Evolutionary conservation across 169 alveolate genomes (phyloP), one percentile per base, ranked within the genome.

Genomic region (Plasmodium reichenowi): DNA sequence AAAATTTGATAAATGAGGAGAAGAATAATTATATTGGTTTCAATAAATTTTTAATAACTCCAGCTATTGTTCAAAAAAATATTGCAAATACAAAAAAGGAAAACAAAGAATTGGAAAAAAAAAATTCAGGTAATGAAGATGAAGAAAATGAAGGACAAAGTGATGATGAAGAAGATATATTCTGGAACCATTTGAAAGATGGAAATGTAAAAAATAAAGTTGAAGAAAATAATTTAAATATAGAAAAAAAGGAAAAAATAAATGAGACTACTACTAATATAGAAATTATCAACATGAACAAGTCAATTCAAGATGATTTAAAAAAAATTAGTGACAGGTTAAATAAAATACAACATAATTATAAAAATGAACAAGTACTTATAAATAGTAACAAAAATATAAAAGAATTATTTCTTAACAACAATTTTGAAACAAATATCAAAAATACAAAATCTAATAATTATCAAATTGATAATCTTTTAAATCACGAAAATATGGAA

Each of bases 21-120:
- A 86, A 70, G 56, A 45, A 72, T 56, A 47, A 20, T 60, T 86
- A 71, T 60, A 72, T 72, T 20, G 88, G 71, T 59, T 59, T 72
- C 29, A 86, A 86, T 48, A 86, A 86, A 66, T 59, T n/a, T 86
- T 54, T 86, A 67, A 86, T 86, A 54, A 86, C 87, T 2, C 92
- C 92, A 58, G 66, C 87, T 17, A 60, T 72, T 59, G 60, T 86
- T 17, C 92, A 86, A 47, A 86, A 86, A 43, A 86, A 86, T 71
- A 86, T 86, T 29, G 87, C 92, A 86, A 72, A 72, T 48, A 86
- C 52, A 71, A 70, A 72, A 71, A 71, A 70, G 26, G 86, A 38
- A 26, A 86, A 45, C n/a, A 86, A 66, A 66, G 76, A 64, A 48
- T 5, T 50, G 24, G 50, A 78, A 26, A 10, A 12, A 8, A 26